Evolutionary conservation across 768 basidiomycete species (phyloP), one percentile per base, ranked within the genome.

Genomic region (Psilocybe cyanescens): DNA sequence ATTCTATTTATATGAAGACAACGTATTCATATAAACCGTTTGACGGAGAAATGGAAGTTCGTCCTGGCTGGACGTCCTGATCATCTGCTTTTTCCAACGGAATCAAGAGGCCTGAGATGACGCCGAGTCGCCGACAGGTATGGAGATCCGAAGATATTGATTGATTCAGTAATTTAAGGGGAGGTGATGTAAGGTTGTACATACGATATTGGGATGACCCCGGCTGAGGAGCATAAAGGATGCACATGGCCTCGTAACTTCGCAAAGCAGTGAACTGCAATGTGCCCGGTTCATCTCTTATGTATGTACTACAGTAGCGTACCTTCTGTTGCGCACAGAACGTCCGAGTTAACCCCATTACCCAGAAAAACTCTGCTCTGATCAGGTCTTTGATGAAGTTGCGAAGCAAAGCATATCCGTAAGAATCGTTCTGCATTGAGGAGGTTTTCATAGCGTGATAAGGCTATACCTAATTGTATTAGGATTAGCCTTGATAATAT

Each of bases 261-360:
- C 65, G 58, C 45, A 59, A 50, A 61, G 57, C 54, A 58, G 54
- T 63, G 64, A 61, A 48, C 16, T 53, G n/a, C 31, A 53, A 33
- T 33, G 51, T 7, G 33, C 33, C 60, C 57, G 51, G 64, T 61
- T 58, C 60, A 56, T 61, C 29, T 61, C 57, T 57, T 51, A 24
- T 50, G 50, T 7, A 53, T 53, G 19, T 24, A 49, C 33, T 17
- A 31, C n/a, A 31, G 31, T 31, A 54, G 37, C 29, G 19, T 39
- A 50, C 57, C 50, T 50, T 61, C 51, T 39, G 14, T 44, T 57
- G 52, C 45, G 31, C 47, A 39, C 8, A 48, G 17, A 19, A 39
- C n/a, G 45, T 41, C 66, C 63, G 66, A 67, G 57, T 52, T 65
- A 67, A 62, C 63, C 57, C 63, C 66, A 65, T 65, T 54, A 30